Percentiles rank a stretch among this genome's conserved stretches.
These are phyloP conservation scores for Amaranthus hypochondriacus DNA, from an alignment of 148 eudicot species.

Conservation along the genomic window DNA sequence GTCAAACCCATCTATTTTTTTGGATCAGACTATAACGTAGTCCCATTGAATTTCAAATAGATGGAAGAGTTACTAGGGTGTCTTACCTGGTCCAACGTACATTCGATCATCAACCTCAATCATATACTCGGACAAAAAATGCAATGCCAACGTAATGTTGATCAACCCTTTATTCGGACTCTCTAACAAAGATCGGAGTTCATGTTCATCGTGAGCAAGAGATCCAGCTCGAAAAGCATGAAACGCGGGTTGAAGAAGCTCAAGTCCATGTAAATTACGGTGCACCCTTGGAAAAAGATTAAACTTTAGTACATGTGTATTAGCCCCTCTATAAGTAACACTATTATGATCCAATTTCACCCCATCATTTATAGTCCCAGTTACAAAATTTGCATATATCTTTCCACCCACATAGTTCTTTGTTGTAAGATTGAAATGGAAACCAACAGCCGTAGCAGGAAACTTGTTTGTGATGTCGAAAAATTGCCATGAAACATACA, in stretches of 20 bases:
- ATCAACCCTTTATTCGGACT: slow-evolving; percentile 50
- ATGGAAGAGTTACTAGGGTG: neutral
- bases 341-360: slow-evolving; percentile 30
- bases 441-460: slow-evolving; percentile 80
- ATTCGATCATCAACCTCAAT: slow-evolving; percentile 68
- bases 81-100: slow-evolving; percentile 66
- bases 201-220: slow-evolving; percentile 38
- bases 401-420: slow-evolving; percentile 31
- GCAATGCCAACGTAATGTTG: slow-evolving; percentile 53
- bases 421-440: slow-evolving; percentile 72
- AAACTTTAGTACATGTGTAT: slow-evolving; percentile 59
- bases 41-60: too few relatives aligned
- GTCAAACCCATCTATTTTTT: too few relatives aligned
- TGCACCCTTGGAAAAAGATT: slow-evolving; percentile 73
- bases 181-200: slow-evolving; percentile 54
- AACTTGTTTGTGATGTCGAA: slow-evolving; percentile 51
- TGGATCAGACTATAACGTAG: too few relatives aligned
- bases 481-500: slow-evolving; percentile 72
- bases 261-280: slow-evolving; percentile 54
- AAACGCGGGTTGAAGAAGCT: slow-evolving; percentile 80
- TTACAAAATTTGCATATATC: slow-evolving; percentile 56
- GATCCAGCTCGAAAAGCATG: slow-evolving; percentile 85
- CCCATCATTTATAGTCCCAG: slow-evolving; percentile 58
- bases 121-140: slow-evolving; percentile 60
- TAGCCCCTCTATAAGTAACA: slow-evolving; percentile 59